Percentiles rank a stretch among this genome's conserved stretches.
Conservation (phyloP, 2,329 filamentous ascomycete species). For the Gremmenia infestans region DNA sequence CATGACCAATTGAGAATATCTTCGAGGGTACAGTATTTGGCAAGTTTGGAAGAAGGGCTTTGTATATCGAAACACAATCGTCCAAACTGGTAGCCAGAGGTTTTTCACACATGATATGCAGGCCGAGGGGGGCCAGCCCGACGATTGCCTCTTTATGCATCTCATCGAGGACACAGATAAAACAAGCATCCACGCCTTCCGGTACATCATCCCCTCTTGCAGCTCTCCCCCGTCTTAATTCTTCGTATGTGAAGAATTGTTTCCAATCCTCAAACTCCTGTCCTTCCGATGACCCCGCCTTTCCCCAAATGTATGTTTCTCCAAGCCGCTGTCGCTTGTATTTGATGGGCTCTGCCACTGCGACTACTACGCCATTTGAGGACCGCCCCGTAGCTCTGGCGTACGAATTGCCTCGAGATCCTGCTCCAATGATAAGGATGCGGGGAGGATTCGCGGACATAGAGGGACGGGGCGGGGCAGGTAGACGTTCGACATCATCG, state of each 20-base stretch:
- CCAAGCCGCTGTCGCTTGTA: conserved; percentile 74
- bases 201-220: conserved; percentile 41
- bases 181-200: conserved; percentile 49
- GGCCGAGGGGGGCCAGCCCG: conserved; percentile 61
- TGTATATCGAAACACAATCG: conserved; percentile 74
- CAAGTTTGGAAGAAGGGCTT: conserved; percentile 42
- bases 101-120: conserved; percentile 95
- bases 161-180: conserved; percentile 79
- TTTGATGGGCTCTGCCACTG: conserved; percentile 74
- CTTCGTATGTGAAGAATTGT: conserved; percentile 72
- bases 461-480: conserved; percentile 24
- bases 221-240: conserved; percentile 49
- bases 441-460: conserved; percentile 49
- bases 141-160: conserved; percentile 79
- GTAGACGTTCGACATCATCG: conserved; percentile 19
- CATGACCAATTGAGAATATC: conserved; percentile 89
- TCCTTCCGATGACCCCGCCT: conserved; percentile 45
- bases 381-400: conserved; percentile 61
- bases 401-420: conserved; percentile 72
- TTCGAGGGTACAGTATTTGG: conserved; percentile 33
- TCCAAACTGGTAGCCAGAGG: conserved; percentile 74
- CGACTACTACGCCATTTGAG: conserved; percentile 64
- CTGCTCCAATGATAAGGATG: conserved; percentile 77
- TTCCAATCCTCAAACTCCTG: conserved; percentile 71
- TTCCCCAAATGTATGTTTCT: conserved; percentile 66